These are phyloP conservation scores for Fusarium albosuccineum DNA, from an alignment of 2,329 filamentous ascomycete genomes.

Conservation along the genomic window DNA sequence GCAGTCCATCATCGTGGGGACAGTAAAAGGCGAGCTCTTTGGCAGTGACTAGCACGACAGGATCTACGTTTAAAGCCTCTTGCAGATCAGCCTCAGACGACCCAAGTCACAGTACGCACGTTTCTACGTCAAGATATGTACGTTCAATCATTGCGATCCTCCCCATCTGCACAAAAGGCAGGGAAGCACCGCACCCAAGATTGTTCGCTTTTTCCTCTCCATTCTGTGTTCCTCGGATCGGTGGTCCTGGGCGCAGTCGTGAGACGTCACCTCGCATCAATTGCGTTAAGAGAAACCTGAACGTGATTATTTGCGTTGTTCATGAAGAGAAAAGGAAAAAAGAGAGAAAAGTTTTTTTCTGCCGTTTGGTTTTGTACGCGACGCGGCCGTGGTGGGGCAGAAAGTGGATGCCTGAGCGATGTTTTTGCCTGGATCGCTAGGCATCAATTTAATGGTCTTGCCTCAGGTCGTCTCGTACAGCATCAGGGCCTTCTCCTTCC, in stretches of 20 bases:
- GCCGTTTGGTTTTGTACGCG: slow-evolving; percentile 36
- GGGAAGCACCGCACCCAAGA: slow-evolving; percentile 71
- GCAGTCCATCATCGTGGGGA: no score
- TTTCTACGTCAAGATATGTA: slow-evolving; percentile 56
- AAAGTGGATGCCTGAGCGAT: slow-evolving; percentile 19
- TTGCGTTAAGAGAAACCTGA: slow-evolving; percentile 53
- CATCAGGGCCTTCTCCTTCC: no score
- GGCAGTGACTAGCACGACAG: background rate
- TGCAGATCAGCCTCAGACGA: background rate
- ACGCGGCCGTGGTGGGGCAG: slow-evolving; percentile 37
- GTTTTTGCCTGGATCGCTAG: slow-evolving; percentile 33
- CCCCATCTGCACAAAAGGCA: slow-evolving; percentile 58
- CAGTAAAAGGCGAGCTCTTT: no score
- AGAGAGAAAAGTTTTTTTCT: slow-evolving; percentile 26
- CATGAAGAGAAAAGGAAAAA: slow-evolving; percentile 46
- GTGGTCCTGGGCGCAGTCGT: slow-evolving; percentile 61
- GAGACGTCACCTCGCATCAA: slow-evolving; percentile 62
- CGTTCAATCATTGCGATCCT: slow-evolving; percentile 73
- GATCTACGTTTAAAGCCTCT: slow-evolving; percentile 1
- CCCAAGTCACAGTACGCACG: slow-evolving; percentile 13
- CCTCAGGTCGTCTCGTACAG: background rate
- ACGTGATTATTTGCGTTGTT: slow-evolving; percentile 64
- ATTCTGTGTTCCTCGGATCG: slow-evolving; percentile 63
- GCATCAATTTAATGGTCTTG: slow-evolving; percentile 1
- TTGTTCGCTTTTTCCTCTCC: slow-evolving; percentile 67